Conservation (phyloP, 2,329 filamentous ascomycete species). For the Tricladium varicosporioides region DNA sequence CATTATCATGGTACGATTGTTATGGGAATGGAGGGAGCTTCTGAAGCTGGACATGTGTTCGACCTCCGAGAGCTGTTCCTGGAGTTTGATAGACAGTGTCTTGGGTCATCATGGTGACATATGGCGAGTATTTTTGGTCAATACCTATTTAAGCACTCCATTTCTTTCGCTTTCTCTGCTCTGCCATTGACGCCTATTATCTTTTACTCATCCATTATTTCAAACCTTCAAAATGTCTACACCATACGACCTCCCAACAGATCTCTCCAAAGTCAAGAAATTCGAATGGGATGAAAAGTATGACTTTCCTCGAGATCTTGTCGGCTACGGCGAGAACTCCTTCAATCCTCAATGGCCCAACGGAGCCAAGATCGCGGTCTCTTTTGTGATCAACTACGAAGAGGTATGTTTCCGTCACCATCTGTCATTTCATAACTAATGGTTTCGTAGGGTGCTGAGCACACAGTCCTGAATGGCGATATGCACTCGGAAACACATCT, state of each 20-base stretch:
- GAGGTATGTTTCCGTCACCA: slow-evolving; percentile 17
- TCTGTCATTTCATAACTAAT: neutral
- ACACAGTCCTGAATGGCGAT: slow-evolving; percentile 26
- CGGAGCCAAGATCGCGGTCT: slow-evolving; percentile 35
- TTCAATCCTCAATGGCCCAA: slow-evolving; percentile 35
- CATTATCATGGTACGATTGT: neutral
- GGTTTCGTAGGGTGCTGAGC: slow-evolving; percentile 21
- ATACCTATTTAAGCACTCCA: slow-evolving; percentile 8
- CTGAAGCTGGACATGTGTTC: neutral
- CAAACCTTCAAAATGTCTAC: slow-evolving; percentile 21
- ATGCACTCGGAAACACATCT: slow-evolving; percentile 25
- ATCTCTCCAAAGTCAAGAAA: slow-evolving; percentile 22
- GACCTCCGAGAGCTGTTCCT: slow-evolving; percentile 2
- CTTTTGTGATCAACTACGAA: slow-evolving; percentile 32
- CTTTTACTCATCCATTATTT: neutral
- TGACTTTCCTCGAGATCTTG: slow-evolving; percentile 28
- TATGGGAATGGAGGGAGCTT: slow-evolving; percentile 11
- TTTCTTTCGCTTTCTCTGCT: neutral
- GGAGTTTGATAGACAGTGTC: slow-evolving; percentile 2
- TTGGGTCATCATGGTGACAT: slow-evolving; percentile 4
- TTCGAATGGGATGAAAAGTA: slow-evolving; percentile 30
- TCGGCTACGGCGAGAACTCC: slow-evolving; percentile 29
- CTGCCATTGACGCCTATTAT: neutral
- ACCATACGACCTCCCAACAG: slow-evolving; percentile 21
- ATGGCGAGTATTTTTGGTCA: slow-evolving; percentile 2